Base-by-base conservation (phyloP, 192 early-diverging fungal species). In the Phlyctochytrium planicorne region DNA sequence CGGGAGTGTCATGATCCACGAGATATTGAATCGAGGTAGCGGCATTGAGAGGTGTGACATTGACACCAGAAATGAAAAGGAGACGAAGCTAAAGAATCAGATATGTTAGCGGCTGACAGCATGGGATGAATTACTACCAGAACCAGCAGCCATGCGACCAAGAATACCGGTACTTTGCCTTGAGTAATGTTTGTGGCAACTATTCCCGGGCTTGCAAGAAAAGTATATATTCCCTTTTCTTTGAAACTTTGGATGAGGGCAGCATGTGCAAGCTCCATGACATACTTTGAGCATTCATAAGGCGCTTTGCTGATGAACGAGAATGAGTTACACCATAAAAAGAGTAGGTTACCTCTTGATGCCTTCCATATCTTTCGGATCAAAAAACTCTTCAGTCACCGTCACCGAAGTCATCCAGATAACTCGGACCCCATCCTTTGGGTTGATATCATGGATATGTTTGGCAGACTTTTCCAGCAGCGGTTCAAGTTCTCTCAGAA, bases 251-350 rank as follows among this genome's bases (percentile, higher is more conserved):
- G 40, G 10, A 70, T 34, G 47, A 76, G 59, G 16, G 63, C 62
- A 36, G 79, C 53, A 35, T 68, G 65, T 10, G 79, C 60, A 27
- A 85, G 37, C 52, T 85, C 83, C 23, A 73, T 63, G 4, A 82
- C 29, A 0, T 80, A 68, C 63, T 85, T 85, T 53, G 80, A 80
- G 2, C 69, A 69, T 59, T 84, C 83, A 59, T 84, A 84, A 3
- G 83, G 80, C 20, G 78, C 52, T 14, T 56, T 34, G 25, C 73
- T 80, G 52, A 25, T 70, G 25, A 29, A 16, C 33, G 2, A 24
- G 4, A 40, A 24, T 0, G 30, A 30, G 37, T 29, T 55, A 66
- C 24, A 12, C 24, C 40, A 32, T 24, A 52, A 24, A 0, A 33
- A 36, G 23, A 63, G 17, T 24, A 6, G 30, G 62, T 27, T 53